Evolutionary conservation across 768 basidiomycete species (phyloP).

Genomic region (Rhizopogon roseolus): DNA sequence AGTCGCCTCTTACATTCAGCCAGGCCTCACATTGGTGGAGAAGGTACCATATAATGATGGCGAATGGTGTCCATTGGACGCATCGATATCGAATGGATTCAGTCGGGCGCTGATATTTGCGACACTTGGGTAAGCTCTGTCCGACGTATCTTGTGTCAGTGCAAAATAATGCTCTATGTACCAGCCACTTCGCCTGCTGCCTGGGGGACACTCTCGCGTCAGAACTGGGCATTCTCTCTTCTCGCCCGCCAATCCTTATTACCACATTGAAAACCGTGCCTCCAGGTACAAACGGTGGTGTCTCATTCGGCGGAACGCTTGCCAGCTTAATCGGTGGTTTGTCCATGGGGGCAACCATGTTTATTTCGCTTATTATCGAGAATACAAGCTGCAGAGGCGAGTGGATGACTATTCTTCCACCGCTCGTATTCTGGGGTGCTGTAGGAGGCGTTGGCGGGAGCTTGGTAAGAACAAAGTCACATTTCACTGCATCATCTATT

Average conservation of each 20-base stretch:
- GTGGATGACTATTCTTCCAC: constrained; percentile 32
- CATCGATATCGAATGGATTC: constrained; percentile 38
- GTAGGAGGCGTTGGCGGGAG: constrained; percentile 76
- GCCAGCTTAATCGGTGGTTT: constrained; percentile 72
- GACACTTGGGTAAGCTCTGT: constrained; percentile 53
- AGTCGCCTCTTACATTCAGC: constrained; percentile 5
- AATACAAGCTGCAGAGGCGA: constrained; percentile 46
- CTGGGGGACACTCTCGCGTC: constrained; percentile 91
- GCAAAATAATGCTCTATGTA: constrained; percentile 1
- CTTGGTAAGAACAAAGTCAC: constrained; percentile 40
- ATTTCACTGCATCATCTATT: background rate
- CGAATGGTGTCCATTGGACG: constrained; percentile 62
- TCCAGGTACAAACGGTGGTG: constrained; percentile 87
- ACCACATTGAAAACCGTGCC: constrained; percentile 75
- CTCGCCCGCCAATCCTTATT: constrained; percentile 63
- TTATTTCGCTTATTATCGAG: constrained; percentile 54
- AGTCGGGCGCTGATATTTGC: constrained; percentile 61
- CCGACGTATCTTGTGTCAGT: background rate
- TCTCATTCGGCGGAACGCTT: constrained; percentile 70
- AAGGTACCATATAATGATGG: constrained; percentile 9
- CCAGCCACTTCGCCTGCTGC: constrained; percentile 83
- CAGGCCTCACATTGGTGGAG: constrained; percentile 15
- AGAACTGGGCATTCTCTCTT: constrained; percentile 85
- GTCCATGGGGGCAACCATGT: constrained; percentile 63
- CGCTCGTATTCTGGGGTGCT: constrained; percentile 55